These are phyloP conservation scores for Neolentinus lepideus DNA, from an alignment of 1,284 basidiomycete species.

Conservation along the genomic window DNA sequence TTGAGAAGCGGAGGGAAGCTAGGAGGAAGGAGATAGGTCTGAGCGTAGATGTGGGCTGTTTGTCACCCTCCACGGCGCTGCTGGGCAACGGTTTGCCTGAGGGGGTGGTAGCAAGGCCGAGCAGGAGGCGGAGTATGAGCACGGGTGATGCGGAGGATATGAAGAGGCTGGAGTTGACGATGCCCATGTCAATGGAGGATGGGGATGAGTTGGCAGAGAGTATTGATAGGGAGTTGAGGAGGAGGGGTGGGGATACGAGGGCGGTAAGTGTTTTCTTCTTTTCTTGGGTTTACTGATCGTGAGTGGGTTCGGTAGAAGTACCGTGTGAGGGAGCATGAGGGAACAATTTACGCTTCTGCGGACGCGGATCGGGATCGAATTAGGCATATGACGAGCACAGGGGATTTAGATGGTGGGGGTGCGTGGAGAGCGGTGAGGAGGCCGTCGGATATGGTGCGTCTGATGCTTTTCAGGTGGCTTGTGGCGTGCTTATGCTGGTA, in stretches of 20 bases:
- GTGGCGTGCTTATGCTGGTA: constrained; percentile 2
- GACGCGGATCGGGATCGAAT: constrained; percentile 63
- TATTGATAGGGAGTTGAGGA: constrained; percentile 62
- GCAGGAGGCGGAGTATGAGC: constrained; percentile 62
- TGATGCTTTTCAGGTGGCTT: not conserved
- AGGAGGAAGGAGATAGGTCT: constrained; percentile 45
- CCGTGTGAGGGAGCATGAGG: constrained; percentile 62
- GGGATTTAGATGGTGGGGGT: constrained; percentile 75
- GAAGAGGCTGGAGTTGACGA: constrained; percentile 21
- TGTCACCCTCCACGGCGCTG: constrained; percentile 13
- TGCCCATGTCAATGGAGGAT: constrained; percentile 24
- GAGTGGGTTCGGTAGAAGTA: constrained; percentile 31
- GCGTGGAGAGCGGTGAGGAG: constrained; percentile 87
- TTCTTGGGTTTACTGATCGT: constrained; percentile 4
- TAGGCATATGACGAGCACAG: constrained; percentile 60
- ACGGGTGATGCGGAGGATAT: constrained; percentile 57
- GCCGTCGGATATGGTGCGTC: constrained; percentile 88
- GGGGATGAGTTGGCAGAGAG: constrained; percentile 55
- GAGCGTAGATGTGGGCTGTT: constrained; percentile 19
- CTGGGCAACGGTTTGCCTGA: constrained; percentile 25
- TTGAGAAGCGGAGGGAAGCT: constrained; percentile 64
- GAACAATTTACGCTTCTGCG: constrained; percentile 77
- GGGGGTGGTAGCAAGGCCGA: constrained; percentile 39
- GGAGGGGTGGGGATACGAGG: constrained; percentile 42
- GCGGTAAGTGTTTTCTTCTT: constrained; percentile 32